Base-by-base conservation (phyloP, 441 rosid species). In the Capsella rubella region DNA sequence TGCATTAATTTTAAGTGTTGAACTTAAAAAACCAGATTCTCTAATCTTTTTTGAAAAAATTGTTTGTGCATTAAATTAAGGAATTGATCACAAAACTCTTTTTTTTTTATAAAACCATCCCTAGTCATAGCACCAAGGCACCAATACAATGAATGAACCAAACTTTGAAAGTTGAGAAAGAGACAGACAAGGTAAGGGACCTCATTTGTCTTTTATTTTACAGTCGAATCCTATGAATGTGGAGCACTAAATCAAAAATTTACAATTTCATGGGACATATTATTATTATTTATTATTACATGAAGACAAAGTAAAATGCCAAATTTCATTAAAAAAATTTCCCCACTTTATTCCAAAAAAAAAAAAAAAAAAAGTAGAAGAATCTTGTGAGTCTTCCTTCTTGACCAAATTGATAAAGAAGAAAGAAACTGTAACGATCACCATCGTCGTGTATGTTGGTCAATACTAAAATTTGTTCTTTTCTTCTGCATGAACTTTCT, bases 161-260 rank as follows among this genome's bases (percentile, higher is more conserved):
- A 39, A 56, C 27, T 65, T 56, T 35, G 51, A 47, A 40, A 65
- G 59, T 21, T 64, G 64, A 73, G 25, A 56, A 55, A 55, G 47
- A 40, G 18, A 60, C 49, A 60, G 43, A 58, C 37, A 66, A 0
- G 14, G 14, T 40, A 50, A 58, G 54, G 61, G 54, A 50, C 67
- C 61, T 67, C 53, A 15, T 14, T 14, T 66, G 66, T 74, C 39
- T 50, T 61, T 21, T 21, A 21, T 21, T 32, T 65, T 58, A 32
- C 67, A 50, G 72, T 57, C 25, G 78, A 31, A 74, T 66, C 78
- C 78, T 50, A 74, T 74, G 78, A 58, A 66, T 49, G 54, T 74
- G 66, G 72, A 56, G 43, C 18, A 64, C 43, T 25, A 47, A 46
- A 37, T 65, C 66, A 73, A 65, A 21, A 21, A 2, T 21, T 37